Evolutionary conservation across 768 basidiomycete species (phyloP).

Genomic region (Gyrodon lividus): DNA sequence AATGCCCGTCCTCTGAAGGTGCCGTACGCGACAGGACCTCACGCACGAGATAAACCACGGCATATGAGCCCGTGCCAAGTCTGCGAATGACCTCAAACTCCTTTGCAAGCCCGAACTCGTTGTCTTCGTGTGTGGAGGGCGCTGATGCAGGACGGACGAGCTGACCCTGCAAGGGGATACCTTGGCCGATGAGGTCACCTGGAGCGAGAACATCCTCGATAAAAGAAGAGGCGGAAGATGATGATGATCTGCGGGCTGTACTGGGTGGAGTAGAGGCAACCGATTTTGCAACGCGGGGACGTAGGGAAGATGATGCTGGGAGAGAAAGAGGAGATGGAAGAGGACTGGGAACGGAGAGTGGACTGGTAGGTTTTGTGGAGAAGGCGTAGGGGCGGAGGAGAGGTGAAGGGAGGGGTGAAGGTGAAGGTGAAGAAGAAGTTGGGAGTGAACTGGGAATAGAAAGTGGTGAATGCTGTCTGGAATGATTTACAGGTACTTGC

Average conservation of each 20-base stretch:
- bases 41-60: constrained; percentile 89
- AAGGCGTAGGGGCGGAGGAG: constrained; percentile 33
- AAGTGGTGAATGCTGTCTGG: constrained; percentile 17
- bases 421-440: constrained; percentile 9
- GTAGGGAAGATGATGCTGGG: constrained; percentile 33
- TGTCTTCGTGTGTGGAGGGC: constrained; percentile 29
- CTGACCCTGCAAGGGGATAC: constrained; percentile 65
- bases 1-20: constrained; percentile 52
- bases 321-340: constrained; percentile 31
- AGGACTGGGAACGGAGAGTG: constrained; percentile 35
- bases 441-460: constrained; percentile 8
- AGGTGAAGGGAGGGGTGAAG: constrained; percentile 28
- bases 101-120: constrained; percentile 49
- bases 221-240: constrained; percentile 32
- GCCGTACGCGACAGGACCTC: constrained; percentile 50
- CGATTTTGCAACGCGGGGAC: constrained; percentile 37
- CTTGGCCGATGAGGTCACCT: constrained; percentile 75
- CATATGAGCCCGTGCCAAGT: constrained; percentile 88
- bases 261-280: constrained; percentile 23
- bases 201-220: constrained; percentile 58
- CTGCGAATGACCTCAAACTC: constrained; percentile 84
- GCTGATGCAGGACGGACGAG: constrained; percentile 54
- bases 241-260: constrained; percentile 28
- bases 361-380: constrained; percentile 28
- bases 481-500: not conserved